Conservation (phyloP, 2,329 filamentous ascomycete species). For the Phialocephala sp. region DNA sequence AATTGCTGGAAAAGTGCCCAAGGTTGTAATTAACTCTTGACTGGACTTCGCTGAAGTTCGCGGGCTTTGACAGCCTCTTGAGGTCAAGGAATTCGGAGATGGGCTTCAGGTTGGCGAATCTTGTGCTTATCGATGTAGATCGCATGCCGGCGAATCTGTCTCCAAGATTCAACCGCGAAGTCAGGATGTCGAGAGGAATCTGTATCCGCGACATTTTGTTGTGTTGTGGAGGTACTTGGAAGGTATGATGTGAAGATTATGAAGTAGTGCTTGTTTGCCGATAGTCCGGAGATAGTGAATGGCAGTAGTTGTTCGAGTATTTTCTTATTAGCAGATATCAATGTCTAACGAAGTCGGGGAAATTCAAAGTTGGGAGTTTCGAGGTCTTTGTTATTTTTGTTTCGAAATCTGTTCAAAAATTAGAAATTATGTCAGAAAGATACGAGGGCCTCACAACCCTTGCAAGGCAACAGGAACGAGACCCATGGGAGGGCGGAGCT, state of each 20-base stretch:
- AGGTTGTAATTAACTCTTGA: constrained; percentile 97
- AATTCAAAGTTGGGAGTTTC: constrained; percentile 6
- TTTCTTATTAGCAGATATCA: constrained; percentile 17
- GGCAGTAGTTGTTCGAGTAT: constrained; percentile 11
- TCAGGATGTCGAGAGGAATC: constrained; percentile 90
- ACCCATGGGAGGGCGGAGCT: not conserved
- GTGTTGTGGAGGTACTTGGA: constrained; percentile 10
- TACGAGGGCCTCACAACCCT: constrained; percentile 21
- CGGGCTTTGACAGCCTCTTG: constrained; percentile 93
- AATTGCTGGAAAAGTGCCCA: constrained; percentile 97
- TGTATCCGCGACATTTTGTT: constrained; percentile 80
- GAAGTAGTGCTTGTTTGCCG: constrained; percentile 7
- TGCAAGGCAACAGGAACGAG: constrained; percentile 23
- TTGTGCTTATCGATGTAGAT: constrained; percentile 75
- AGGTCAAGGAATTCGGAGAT: constrained; percentile 93
- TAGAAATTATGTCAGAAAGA: constrained; percentile 30
- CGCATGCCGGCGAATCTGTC: constrained; percentile 87
- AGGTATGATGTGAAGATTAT: constrained; percentile 2
- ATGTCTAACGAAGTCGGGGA: constrained; percentile 8
- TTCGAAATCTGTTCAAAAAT: constrained; percentile 38
- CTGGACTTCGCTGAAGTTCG: constrained; percentile 88
- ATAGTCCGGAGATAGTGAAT: not conserved
- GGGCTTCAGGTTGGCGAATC: constrained; percentile 92
- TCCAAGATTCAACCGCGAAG: constrained; percentile 84
- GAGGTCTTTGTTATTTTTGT: constrained; percentile 25